Evolutionary conservation across 1,139 yeast species (phyloP).

Genomic region (Yamadazyma songkhlaensis): DNA sequence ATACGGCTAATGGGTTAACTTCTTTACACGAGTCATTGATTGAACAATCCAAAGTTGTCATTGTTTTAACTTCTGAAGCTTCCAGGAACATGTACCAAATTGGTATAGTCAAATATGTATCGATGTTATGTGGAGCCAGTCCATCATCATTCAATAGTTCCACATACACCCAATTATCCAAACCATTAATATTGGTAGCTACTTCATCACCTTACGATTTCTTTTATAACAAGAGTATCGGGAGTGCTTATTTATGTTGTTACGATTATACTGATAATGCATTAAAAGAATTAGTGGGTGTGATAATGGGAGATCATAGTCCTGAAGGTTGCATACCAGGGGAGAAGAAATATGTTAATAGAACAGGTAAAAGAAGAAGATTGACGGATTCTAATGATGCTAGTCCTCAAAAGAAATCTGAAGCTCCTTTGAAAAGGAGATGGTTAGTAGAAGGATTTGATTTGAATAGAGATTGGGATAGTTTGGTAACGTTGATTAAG

Average conservation of each 20-base stretch:
- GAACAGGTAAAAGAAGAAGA: constrained; percentile 21
- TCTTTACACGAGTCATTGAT: constrained; percentile 56
- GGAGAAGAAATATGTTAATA: constrained; percentile 35
- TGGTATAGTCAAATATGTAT: constrained; percentile 60
- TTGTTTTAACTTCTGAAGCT: constrained; percentile 62
- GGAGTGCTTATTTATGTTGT: constrained; percentile 59
- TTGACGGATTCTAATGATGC: constrained; percentile 12
- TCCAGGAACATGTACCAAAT: constrained; percentile 63
- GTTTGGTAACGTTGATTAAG: constrained; percentile 43
- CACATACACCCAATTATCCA: constrained; percentile 27
- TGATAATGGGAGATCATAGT: constrained; percentile 52
- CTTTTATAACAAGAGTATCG: constrained; percentile 52
- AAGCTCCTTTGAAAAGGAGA: constrained; percentile 34
- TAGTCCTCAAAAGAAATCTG: constrained; percentile 13
- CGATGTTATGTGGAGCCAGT: constrained; percentile 52
- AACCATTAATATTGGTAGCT: constrained; percentile 60
- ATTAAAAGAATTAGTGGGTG: constrained; percentile 46
- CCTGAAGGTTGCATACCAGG: constrained; percentile 63
- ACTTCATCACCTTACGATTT: constrained; percentile 66
- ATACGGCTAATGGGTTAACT: constrained; percentile 65
- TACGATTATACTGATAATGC: constrained; percentile 59
- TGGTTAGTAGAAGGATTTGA: constrained; percentile 66
- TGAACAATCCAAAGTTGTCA: constrained; percentile 53
- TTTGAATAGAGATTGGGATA: constrained; percentile 49
- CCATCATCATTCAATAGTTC: constrained; percentile 33